Base-by-base conservation (phyloP, 2,329 filamentous ascomycete genomes). In the Alternaria triticina region DNA sequence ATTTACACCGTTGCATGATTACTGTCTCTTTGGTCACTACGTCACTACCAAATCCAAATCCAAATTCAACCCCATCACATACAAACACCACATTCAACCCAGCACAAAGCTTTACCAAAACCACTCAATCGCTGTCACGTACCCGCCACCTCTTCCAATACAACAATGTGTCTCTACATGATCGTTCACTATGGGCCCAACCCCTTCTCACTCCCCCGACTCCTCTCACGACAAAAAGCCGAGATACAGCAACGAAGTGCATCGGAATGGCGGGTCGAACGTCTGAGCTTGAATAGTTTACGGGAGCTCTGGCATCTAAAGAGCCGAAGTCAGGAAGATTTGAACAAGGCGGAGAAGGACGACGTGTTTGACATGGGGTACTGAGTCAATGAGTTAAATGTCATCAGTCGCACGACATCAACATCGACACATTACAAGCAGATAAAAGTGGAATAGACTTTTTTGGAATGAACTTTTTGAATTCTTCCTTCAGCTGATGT, bases 391-490 rank as follows among this genome's bases (percentile, higher is more conserved):
- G 15, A 51, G 17, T 33, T 3, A 23, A 17, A 36, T 17, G 23
- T 10, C 0, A 2, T 11, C 1, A 25, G 13, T 27, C 10, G 12
- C 51, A 27, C 8, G 8, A 11, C 7, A 15, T 17, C 17, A 40
- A 17, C 20, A 54, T 6, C 13, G 6, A n/a, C 28, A 25, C 22
- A n/a, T 25, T 6, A 23, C 30, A 52, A 5, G 2, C 8, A 3
- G 3, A 40, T 2, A 17, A 40, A 11, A 10, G 3, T 40, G 4
- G 9, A 6, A 11, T 11, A 0, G 9, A 27, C 13, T 25, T 52
- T 9, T 23, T 36, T 59, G 56, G 56, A 66, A 68, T 72, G 28
- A 66, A 69, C 59, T 66, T 71, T 73, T 73, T 70, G 47, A 55
- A 64, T 69, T 72, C 51, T 58, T 54, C 61, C 67, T 65, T 68